Evolutionary conservation across 345 rosid genomes (phyloP).

Genomic region (Arabis alpina): DNA sequence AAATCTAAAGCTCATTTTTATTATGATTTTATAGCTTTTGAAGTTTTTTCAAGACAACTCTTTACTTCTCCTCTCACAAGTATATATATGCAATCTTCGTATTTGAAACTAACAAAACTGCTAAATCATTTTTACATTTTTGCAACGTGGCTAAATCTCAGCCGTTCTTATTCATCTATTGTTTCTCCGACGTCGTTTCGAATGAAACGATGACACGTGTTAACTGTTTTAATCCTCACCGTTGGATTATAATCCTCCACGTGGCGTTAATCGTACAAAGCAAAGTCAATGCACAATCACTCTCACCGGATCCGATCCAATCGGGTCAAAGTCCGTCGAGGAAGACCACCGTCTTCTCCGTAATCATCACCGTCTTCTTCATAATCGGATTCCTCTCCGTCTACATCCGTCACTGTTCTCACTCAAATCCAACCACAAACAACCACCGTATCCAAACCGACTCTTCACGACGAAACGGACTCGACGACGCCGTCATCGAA

Average conservation of each 20-base stretch:
- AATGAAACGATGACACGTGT: conserved; percentile 31
- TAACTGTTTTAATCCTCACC: not conserved
- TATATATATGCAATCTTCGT: conserved; percentile 1
- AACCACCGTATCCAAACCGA: not conserved
- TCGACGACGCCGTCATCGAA: conserved; percentile 54
- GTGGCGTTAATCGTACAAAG: conserved; percentile 17
- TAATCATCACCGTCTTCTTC: conserved; percentile 36
- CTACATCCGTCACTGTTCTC: conserved; percentile 33
- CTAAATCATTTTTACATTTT: not conserved
- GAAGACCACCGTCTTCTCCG: conserved; percentile 34
- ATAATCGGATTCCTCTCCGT: conserved; percentile 36
- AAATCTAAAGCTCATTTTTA: not conserved
- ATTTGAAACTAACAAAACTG: not conserved
- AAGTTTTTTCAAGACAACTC: not conserved
- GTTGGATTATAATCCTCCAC: conserved; percentile 35
- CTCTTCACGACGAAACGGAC: conserved; percentile 45
- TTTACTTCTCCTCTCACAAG: conserved; percentile 7
- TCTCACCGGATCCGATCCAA: conserved; percentile 18
- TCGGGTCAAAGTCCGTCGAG: conserved; percentile 13
- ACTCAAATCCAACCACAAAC: not conserved
- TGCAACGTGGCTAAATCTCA: not conserved
- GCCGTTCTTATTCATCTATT: not conserved
- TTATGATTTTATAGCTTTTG: not conserved
- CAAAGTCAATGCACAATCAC: conserved; percentile 23
- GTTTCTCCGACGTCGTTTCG: conserved; percentile 11